Percentiles rank a stretch among this genome's conserved stretches.
Evolutionary conservation across 257 asterid species (phyloP).

Genomic region (Lantana camara): DNA sequence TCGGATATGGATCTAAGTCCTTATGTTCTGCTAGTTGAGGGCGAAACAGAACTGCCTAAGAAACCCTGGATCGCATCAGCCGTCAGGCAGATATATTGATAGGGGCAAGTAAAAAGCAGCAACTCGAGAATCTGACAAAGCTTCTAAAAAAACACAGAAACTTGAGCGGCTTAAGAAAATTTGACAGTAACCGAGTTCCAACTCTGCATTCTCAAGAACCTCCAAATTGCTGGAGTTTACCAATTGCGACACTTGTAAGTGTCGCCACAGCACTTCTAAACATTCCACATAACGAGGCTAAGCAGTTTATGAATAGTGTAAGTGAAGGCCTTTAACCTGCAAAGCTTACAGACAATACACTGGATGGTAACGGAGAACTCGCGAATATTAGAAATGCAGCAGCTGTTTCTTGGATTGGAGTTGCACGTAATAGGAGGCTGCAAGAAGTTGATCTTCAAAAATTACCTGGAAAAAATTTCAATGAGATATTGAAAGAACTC

Average conservation of each 20-base stretch:
- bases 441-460: slow-evolving; percentile 26
- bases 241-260: slow-evolving; percentile 32
- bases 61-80: slow-evolving; percentile 23
- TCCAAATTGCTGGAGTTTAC: slow-evolving; percentile 35
- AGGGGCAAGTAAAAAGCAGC: slow-evolving; percentile 16
- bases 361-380: slow-evolving; percentile 5
- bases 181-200: slow-evolving; percentile 15
- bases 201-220: slow-evolving; percentile 23
- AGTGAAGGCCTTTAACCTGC: slow-evolving; percentile 21
- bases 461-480: not conserved
- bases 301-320: slow-evolving; percentile 18
- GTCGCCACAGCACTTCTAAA: slow-evolving; percentile 30
- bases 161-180: slow-evolving; percentile 24
- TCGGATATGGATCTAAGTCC: not conserved
- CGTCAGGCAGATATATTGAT: slow-evolving; percentile 12
- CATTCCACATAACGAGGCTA: not conserved
- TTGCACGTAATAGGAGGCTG: slow-evolving; percentile 13
- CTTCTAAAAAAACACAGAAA: slow-evolving; percentile 6
- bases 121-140: slow-evolving; percentile 1
- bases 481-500: slow-evolving; percentile 15
- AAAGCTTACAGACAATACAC: slow-evolving; percentile 17
- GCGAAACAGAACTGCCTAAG: slow-evolving; percentile 31
- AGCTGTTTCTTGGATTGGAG: slow-evolving; percentile 19
- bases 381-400: slow-evolving; percentile 23
- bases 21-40: slow-evolving; percentile 34